A percentile compares a stretch with the other conserved stretches of the same genome.
These are phyloP conservation scores for Acacia melanoxylon DNA, from an alignment of 306 rosid species.

Conservation along the genomic window DNA sequence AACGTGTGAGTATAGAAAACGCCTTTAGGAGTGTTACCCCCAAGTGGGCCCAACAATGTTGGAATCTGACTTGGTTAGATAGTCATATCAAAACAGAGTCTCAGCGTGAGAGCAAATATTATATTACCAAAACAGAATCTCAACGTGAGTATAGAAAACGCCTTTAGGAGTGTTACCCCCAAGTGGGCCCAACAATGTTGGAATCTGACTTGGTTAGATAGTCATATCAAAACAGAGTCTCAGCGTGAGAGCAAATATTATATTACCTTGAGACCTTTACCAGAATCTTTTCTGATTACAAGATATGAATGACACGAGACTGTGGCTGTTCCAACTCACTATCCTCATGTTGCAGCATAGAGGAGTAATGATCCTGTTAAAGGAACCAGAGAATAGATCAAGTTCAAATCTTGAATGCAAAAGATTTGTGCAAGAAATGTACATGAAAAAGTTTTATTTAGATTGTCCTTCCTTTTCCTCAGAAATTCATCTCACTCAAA, in stretches of 20 bases:
- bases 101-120: neutral
- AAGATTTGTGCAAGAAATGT: neutral
- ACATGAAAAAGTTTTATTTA: neutral
- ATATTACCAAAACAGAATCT: too few relatives aligned
- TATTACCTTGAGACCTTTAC: neutral
- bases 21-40: too few relatives aligned
- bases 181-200: too few relatives aligned
- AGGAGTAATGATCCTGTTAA: slow-evolving; percentile 32
- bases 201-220: too few relatives aligned
- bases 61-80: too few relatives aligned
- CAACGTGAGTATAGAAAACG: too few relatives aligned
- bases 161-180: too few relatives aligned
- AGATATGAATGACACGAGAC: slow-evolving; percentile 49
- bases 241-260: neutral
- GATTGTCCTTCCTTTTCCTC: neutral
- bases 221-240: too few relatives aligned
- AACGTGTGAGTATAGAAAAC: too few relatives aligned
- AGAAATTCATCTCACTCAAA: too few relatives aligned
- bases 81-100: too few relatives aligned
- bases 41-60: too few relatives aligned
- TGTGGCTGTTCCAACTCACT: slow-evolving; percentile 41
- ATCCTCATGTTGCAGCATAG: slow-evolving; percentile 35
- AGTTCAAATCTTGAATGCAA: neutral
- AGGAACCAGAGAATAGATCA: neutral
- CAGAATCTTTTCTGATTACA: slow-evolving; percentile 6